A percentile compares a stretch with the other conserved stretches of the same genome.
These are phyloP conservation scores for Dichomitus squalens DNA, from an alignment of 1,284 basidiomycete species.

Conservation along the genomic window DNA sequence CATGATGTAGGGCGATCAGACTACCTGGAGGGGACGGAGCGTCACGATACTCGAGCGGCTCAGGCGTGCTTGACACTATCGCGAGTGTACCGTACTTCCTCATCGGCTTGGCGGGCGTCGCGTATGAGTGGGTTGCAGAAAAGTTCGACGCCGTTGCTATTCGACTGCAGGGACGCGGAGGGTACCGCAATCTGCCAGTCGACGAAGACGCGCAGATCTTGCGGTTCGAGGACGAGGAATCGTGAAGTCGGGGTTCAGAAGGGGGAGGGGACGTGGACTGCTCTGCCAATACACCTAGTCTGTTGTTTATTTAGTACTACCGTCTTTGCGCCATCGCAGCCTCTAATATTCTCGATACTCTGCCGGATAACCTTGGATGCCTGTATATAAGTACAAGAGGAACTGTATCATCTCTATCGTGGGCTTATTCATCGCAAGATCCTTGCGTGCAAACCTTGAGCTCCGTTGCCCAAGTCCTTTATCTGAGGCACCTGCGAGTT, in stretches of 20 bases:
- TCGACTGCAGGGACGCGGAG: slow-evolving; percentile 55
- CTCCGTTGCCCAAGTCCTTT: no score
- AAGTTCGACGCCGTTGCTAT: slow-evolving; percentile 47
- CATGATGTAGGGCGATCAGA: slow-evolving; percentile 65
- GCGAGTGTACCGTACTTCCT: slow-evolving; percentile 89
- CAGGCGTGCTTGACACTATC: slow-evolving; percentile 66
- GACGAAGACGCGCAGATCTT: slow-evolving; percentile 89
- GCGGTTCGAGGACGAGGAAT: slow-evolving; percentile 81
- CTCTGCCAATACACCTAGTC: slow-evolving; percentile 5
- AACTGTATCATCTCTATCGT: no score
- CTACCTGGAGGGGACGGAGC: slow-evolving; percentile 61
- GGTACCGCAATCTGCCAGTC: slow-evolving; percentile 82
- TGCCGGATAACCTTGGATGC: slow-evolving; percentile 2
- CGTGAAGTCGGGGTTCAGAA: neutral
- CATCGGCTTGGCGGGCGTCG: slow-evolving; percentile 74
- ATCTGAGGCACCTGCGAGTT: no score
- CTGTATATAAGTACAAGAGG: no score
- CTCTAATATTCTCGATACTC: slow-evolving; percentile 6
- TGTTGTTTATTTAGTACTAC: slow-evolving; percentile 14
- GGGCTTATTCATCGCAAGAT: no score
- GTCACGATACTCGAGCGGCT: slow-evolving; percentile 45
- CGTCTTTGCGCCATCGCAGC: neutral
- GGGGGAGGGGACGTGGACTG: neutral
- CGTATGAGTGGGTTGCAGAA: slow-evolving; percentile 64
- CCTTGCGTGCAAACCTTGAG: no score